These are phyloP conservation scores for Coniochaeta sp. DNA, from an alignment of 2,329 filamentous ascomycete species.

Conservation along the genomic window DNA sequence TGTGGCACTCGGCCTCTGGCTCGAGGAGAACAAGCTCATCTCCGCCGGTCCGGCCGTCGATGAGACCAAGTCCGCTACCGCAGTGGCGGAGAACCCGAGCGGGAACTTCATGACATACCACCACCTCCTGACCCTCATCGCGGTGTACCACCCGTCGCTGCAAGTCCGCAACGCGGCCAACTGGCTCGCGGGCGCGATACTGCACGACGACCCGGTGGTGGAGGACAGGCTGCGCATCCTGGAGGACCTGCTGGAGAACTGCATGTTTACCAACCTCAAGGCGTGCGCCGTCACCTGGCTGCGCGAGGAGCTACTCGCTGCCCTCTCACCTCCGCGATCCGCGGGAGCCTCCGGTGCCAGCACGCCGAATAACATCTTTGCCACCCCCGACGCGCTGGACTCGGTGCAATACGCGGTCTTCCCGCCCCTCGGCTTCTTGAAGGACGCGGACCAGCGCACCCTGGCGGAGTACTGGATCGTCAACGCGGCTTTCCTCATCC, in stretches of 20 bases:
- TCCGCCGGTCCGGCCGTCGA: constrained; percentile 21
- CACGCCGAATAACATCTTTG: constrained; percentile 30
- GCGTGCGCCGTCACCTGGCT: constrained; percentile 57
- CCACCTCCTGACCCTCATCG: constrained; percentile 48
- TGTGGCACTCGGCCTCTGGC: constrained; percentile 51
- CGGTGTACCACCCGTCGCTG: constrained; percentile 48
- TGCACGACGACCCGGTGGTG: constrained; percentile 53
- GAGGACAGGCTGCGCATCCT: constrained; percentile 53
- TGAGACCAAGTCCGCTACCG: constrained; percentile 14
- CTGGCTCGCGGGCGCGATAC: constrained; percentile 41
- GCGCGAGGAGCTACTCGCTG: constrained; percentile 51
- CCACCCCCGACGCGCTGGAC: constrained; percentile 46
- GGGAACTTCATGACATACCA: constrained; percentile 52
- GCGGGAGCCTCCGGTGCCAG: neutral
- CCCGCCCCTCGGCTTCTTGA: constrained; percentile 40
- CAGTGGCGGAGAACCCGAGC: constrained; percentile 15
- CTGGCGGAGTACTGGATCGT: constrained; percentile 44
- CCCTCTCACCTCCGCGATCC: constrained; percentile 13
- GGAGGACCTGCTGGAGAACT: constrained; percentile 58
- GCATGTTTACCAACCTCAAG: constrained; percentile 54
- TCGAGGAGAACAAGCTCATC: constrained; percentile 42
- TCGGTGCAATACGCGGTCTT: constrained; percentile 55
- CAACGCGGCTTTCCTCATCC: constrained; percentile 47
- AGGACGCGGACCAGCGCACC: constrained; percentile 30
- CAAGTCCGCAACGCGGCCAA: constrained; percentile 48